Conservation (phyloP, 257 asterid genomes). For the Phtheirospermum japonicum region DNA sequence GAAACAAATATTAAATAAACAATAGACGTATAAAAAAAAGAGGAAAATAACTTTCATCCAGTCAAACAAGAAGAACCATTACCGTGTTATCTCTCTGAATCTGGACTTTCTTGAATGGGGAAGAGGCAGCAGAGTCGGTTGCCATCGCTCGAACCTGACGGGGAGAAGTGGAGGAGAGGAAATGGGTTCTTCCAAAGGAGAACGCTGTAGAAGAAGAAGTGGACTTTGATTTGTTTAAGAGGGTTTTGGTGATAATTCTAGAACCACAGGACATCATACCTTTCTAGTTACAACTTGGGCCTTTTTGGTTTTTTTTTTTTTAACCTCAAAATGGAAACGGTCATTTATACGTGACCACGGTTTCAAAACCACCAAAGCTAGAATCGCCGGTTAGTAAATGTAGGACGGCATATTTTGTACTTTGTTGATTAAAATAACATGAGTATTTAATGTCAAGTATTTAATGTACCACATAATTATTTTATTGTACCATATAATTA, state of each 20-base stretch:
- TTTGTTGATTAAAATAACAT: too few species aligned
- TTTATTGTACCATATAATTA: too few species aligned
- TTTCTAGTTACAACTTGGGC: background rate
- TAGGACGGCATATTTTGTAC: too few species aligned
- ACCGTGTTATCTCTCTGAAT: conserved; percentile 80
- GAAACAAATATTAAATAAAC: background rate
- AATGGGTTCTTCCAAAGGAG: conserved; percentile 28
- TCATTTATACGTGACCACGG: too few species aligned
- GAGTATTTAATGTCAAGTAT: too few species aligned
- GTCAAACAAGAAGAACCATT: conserved; percentile 13
- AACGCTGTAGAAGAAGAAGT: conserved; percentile 15
- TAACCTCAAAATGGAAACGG: too few species aligned
- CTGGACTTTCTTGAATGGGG: conserved; percentile 80
- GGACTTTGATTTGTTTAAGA: conserved; percentile 15
- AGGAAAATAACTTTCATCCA: background rate
- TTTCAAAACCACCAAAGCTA: too few species aligned
- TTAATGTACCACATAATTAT: too few species aligned
- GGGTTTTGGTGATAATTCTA: conserved; percentile 34
- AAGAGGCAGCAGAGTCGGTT: conserved; percentile 47
- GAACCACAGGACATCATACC: conserved; percentile 34
- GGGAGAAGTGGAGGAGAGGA: conserved; percentile 24
- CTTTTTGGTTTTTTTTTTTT: too few species aligned
- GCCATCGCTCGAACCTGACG: conserved; percentile 73
- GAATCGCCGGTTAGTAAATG: too few species aligned
- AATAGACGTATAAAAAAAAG: conserved; percentile 8